A percentile compares a stretch with the other conserved stretches of the same genome.
Evolutionary conservation across 805 yeast genomes (phyloP).

Genomic region (Candida nonsorbophila): DNA sequence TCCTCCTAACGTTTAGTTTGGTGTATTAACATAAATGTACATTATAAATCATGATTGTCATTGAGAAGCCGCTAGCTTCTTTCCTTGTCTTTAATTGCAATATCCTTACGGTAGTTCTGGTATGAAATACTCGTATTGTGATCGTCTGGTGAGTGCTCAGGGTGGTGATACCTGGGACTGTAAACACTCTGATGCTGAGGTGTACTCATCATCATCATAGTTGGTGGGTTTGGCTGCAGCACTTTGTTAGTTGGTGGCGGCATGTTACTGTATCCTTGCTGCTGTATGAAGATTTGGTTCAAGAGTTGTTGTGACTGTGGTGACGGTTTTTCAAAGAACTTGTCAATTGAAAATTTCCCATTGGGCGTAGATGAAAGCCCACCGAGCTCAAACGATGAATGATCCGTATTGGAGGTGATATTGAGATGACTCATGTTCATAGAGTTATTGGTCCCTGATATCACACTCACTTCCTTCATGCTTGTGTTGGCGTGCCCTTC

Average conservation of each 20-base stretch:
- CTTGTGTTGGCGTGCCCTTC: conserved; percentile 1
- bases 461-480: conserved; percentile 22
- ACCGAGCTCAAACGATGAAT: conserved; percentile 35
- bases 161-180: conserved; percentile 12
- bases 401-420: conserved; percentile 28
- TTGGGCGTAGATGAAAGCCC: conserved; percentile 36
- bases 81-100: too few species aligned
- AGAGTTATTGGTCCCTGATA: conserved; percentile 15
- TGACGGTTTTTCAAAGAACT: conserved; percentile 35
- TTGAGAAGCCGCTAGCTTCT: conserved; percentile 2
- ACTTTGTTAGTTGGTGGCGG: conserved; percentile 24
- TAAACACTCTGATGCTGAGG: conserved; percentile 34
- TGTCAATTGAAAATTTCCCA: conserved; percentile 33
- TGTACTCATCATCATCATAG: conserved; percentile 38
- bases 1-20: conserved; percentile 53
- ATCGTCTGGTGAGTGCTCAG: conserved; percentile 5
- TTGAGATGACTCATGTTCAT: conserved; percentile 31
- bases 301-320: conserved; percentile 19
- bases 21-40: not conserved
- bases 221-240: conserved; percentile 2
- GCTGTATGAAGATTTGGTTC: conserved; percentile 11
- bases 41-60: conserved; percentile 1
- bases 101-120: too few species aligned
- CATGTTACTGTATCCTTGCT: conserved; percentile 16
- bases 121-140: too few species aligned